Evolutionary conservation across 176 grass and related monocot species (phyloP).

Genomic region (Coix lacrymajobi): DNA sequence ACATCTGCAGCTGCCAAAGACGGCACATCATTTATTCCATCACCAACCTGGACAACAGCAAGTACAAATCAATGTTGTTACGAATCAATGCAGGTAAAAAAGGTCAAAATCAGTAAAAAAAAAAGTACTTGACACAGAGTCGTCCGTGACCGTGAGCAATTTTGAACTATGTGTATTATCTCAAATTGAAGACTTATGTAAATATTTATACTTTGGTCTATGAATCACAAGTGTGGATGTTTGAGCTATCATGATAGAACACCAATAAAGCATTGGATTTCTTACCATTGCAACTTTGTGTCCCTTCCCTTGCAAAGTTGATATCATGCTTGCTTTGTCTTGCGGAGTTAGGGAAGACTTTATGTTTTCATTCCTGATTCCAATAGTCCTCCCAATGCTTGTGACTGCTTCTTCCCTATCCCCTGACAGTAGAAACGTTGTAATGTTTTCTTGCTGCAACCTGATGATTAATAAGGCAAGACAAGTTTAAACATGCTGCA

Average conservation of each 20-base stretch:
- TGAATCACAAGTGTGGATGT: not conserved
- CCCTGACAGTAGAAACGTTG: slow-evolving; percentile 65
- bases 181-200: not conserved
- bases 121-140: not conserved
- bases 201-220: not conserved
- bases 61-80: not conserved
- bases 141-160: not conserved
- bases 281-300: slow-evolving; percentile 83
- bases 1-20: slow-evolving; percentile 90
- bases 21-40: slow-evolving; percentile 94
- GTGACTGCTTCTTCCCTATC: slow-evolving; percentile 85
- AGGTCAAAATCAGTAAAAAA: not conserved
- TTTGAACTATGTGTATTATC: not conserved
- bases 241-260: not conserved
- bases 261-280: not conserved
- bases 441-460: slow-evolving; percentile 62
- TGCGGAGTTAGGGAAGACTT: slow-evolving; percentile 70
- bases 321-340: slow-evolving; percentile 79
- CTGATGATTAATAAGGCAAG: slow-evolving; percentile 33
- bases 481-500: not conserved
- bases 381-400: slow-evolving; percentile 71
- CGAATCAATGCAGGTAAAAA: not conserved
- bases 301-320: slow-evolving; percentile 66
- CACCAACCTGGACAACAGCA: slow-evolving; percentile 60
- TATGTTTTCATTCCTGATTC: slow-evolving; percentile 55